A percentile compares a stretch with the other conserved stretches of the same genome.
Conservation (phyloP, 768 basidiomycete genomes). For the Cytidiella melzeri region DNA sequence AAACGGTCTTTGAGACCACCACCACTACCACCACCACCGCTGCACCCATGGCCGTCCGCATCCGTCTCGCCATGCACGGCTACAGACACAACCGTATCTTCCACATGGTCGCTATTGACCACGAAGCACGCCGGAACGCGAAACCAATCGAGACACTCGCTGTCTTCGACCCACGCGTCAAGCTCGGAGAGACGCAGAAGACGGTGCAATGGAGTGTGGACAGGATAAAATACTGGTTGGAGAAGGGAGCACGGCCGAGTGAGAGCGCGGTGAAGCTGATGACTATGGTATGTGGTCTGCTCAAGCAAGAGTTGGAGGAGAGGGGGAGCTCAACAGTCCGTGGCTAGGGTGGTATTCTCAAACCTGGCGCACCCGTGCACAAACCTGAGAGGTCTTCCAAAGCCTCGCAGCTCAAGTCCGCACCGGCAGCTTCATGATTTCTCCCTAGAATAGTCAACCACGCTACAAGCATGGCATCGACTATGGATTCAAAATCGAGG, state of each 20-base stretch:
- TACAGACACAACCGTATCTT: constrained; percentile 67
- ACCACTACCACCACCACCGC: not conserved
- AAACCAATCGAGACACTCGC: constrained; percentile 86
- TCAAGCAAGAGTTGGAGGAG: not conserved
- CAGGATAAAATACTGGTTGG: constrained; percentile 86
- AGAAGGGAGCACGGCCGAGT: constrained; percentile 77
- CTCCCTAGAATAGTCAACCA: no score
- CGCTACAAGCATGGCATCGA: no score
- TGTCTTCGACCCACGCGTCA: constrained; percentile 68
- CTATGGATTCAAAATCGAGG: no score
- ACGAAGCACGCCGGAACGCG: constrained; percentile 66
- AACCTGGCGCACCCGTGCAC: not conserved
- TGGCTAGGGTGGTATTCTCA: constrained; percentile 16
- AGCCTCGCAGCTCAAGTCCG: no score
- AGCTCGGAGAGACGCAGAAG: constrained; percentile 50
- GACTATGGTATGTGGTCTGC: constrained; percentile 55
- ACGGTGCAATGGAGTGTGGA: constrained; percentile 86
- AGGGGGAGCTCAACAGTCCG: constrained; percentile 6
- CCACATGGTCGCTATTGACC: constrained; percentile 80
- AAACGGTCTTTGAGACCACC: constrained; percentile 4
- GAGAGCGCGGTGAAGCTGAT: constrained; percentile 72
- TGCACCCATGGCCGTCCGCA: constrained; percentile 67
- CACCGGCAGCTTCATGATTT: not conserved
- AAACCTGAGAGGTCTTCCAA: not conserved
- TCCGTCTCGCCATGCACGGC: constrained; percentile 83